phyloP scores from a whole-genome alignment of 768 basidiomycete species.

The Podaxis rugospora region DNA sequence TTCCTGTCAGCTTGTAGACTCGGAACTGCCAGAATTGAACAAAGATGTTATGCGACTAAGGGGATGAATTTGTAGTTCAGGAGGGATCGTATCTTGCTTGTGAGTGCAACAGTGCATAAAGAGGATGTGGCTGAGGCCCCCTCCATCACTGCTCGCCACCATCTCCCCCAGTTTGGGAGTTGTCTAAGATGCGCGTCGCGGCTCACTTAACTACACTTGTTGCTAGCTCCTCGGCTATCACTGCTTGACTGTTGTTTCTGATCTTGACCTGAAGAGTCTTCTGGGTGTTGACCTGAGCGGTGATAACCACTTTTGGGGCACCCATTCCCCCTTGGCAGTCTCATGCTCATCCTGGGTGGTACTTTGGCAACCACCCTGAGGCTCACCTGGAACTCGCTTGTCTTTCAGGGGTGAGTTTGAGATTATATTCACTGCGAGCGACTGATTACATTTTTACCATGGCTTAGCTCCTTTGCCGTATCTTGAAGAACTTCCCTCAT shows the following conservation, averaged over 20 bases:
- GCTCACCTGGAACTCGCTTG: constrained; percentile 25
- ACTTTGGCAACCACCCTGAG: constrained; percentile 29
- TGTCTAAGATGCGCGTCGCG: constrained; percentile 8
- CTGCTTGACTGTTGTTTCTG: neutral
- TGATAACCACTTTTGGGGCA: constrained; percentile 32
- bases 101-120: neutral
- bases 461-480: constrained; percentile 8
- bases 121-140: neutral
- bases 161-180: neutral
- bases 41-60: no score
- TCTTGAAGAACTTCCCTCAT: constrained; percentile 15
- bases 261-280: neutral
- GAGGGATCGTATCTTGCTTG: neutral
- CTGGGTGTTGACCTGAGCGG: constrained; percentile 24
- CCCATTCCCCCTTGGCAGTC: constrained; percentile 33
- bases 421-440: constrained; percentile 17
- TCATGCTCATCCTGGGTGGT: constrained; percentile 35
- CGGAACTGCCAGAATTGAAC: no score
- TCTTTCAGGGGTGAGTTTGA: constrained; percentile 26
- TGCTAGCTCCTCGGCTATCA: neutral
- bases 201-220: constrained; percentile 1
- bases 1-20: no score
- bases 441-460: neutral
- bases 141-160: neutral
- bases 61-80: no score